Base-by-base conservation (phyloP, 768 basidiomycete species). In the Austroboletus eburneus region DNA sequence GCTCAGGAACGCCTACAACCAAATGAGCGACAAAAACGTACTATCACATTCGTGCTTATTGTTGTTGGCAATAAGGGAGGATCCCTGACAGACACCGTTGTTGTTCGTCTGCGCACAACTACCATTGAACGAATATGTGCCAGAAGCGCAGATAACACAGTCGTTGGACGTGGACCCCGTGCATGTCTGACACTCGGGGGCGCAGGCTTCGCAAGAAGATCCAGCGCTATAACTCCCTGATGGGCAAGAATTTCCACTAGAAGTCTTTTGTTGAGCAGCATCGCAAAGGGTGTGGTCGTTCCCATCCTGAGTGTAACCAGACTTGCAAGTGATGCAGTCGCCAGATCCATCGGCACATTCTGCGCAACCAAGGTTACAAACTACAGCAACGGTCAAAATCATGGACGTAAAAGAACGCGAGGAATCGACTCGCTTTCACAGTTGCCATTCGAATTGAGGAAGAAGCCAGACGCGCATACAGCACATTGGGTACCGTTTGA, bases 1-100 rank as follows among this genome's bases (percentile, higher is more conserved):
- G 29, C 18, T 47, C 34, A 46, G 33, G 30, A 17, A 49, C 20
- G 43, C 45, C n/a, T 14, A 16, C 41, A 18, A 16, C 14, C 9
- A 17, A 39, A n/a, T 34, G 30, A 6, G 45, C 38, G 42, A 29
- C 22, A n/a, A 12, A 27, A 27, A 43, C 32, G 65, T 57, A 91
- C 90, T 78, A 58, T 93, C 88, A 59, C 91, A 94, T 56, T 82
- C 79, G n/a, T 76, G 69, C 68, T 91, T 93, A 61, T 77, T 75
- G 55, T 89, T 90, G 55, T 95, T 86, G 18, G 81, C 89, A 29
- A 93, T 77, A 51, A 87, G 69, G 38, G 72, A 77, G 9, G 86
- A 75, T 7, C 81, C 81, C 37, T 77, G 69, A 67, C 92, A 95
- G 9, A 88, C 78, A 3, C 92, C 92, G 50, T 78, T 73, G 14